A percentile compares a stretch with the other conserved stretches of the same genome.
Evolutionary conservation across 2,329 filamentous ascomycete species (phyloP).

Genomic region (Pestalotiopsis sp.): DNA sequence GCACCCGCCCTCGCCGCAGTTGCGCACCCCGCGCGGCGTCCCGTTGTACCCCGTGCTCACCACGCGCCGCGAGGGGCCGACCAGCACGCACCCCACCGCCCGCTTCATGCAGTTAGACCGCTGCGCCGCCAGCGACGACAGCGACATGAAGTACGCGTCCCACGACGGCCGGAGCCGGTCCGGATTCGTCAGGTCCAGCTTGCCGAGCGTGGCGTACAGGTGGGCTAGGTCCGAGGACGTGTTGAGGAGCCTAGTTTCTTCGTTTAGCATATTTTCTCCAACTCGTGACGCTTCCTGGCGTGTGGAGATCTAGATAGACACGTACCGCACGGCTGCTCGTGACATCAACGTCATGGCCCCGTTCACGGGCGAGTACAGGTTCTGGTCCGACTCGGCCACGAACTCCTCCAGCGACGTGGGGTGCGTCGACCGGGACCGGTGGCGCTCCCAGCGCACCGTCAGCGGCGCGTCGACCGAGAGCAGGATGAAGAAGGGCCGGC

Average conservation of each 20-base stretch:
- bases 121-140: slow-evolving; percentile 89
- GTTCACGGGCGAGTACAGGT: slow-evolving; percentile 69
- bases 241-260: slow-evolving; percentile 67
- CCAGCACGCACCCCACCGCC: slow-evolving; percentile 90
- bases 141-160: slow-evolving; percentile 98
- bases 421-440: slow-evolving; percentile 48
- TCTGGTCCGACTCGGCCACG: slow-evolving; percentile 64
- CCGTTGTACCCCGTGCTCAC: slow-evolving; percentile 98
- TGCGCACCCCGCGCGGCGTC: slow-evolving; percentile 84
- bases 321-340: slow-evolving; percentile 71
- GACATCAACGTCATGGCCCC: slow-evolving; percentile 79
- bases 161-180: slow-evolving; percentile 84
- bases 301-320: not conserved
- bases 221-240: slow-evolving; percentile 71
- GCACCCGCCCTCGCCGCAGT: slow-evolving; percentile 94
- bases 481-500: slow-evolving; percentile 90
- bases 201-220: slow-evolving; percentile 72
- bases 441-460: slow-evolving; percentile 80
- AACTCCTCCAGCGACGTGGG: slow-evolving; percentile 56
- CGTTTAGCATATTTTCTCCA: not conserved
- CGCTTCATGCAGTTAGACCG: slow-evolving; percentile 98
- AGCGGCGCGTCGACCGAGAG: slow-evolving; percentile 91
- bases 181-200: slow-evolving; percentile 76
- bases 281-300: not conserved
- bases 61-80: slow-evolving; percentile 78